Percentiles rank a stretch among this genome's conserved stretches.
phyloP scores from a whole-genome alignment of 78 protist species.

The Dictyostelium intermedium region DNA sequence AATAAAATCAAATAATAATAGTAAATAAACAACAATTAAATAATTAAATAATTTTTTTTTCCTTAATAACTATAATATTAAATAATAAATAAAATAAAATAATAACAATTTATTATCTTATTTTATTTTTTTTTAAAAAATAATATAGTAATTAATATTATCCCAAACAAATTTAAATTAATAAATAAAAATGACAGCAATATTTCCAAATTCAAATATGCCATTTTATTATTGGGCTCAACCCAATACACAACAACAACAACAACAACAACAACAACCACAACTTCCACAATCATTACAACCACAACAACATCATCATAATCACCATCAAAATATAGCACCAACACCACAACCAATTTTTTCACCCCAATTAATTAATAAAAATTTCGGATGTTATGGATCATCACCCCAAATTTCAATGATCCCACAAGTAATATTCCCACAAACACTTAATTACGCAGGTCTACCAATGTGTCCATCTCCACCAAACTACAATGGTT shows the following conservation, averaged over 20 bases:
- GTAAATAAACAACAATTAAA: too few species aligned
- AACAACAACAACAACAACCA: neutral
- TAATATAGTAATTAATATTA: neutral
- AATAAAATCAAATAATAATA: neutral
- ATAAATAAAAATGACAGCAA: constrained; percentile 2
- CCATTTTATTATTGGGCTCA: neutral
- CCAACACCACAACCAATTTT: neutral
- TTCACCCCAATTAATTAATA: neutral
- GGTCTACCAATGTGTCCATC: neutral
- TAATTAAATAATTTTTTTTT: too few species aligned
- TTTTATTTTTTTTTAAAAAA: neutral
- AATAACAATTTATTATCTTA: neutral
- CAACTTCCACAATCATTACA: neutral
- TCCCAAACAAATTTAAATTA: neutral
- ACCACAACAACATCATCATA: neutral
- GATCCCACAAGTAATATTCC: neutral
- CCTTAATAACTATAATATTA: neutral
- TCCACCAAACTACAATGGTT: neutral
- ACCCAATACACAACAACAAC: neutral
- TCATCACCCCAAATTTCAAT: neutral
- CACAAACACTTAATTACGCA: neutral
- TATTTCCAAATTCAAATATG: neutral
- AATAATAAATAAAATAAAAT: neutral
- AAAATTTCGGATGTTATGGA: neutral
- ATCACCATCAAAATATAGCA: neutral